Evolutionary conservation across 345 rosid species (phyloP), one percentile per base, ranked within the genome.

Genomic region (Erodium maritimum): DNA sequence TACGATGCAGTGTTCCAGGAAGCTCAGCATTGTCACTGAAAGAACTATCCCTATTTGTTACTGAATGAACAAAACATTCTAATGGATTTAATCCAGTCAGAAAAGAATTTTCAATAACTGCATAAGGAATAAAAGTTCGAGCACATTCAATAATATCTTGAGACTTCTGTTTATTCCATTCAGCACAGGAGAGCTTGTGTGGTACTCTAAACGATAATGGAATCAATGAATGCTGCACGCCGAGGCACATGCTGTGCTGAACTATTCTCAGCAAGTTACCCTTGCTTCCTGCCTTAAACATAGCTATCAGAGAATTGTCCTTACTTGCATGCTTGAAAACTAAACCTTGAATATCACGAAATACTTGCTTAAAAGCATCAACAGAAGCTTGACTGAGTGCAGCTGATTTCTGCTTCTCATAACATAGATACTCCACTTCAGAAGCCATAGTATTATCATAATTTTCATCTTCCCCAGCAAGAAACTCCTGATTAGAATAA

Each of bases 1-100:
- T 83, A 22, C 99, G 74, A 33, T 77, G 79, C 65, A 93, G 74
- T 1, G 97, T 77, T 64, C 97, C 99, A 1, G 99, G 99, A 48
- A 93, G 89, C 76, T 93, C 95, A 54, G 96, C 99, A 69, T 89
- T 89, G 62, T 87, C 99, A 56, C 97, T 77, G 23, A 93, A 93
- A 5, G 96, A 89, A 70, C 86, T 79, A 25, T 86, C 87, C 22
- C 99, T 77, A 59, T 78, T 82, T 16, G 90, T 87, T n/a, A 87
- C 90, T 0, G 97, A 93, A 71, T 93, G 95, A 67, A 79, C 82
- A 69, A 93, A 93, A 68, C 85, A 75, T 66, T 89, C 99, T 4
- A 77, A 16, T 5, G 97, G 99, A 73, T 87, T 93, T 67, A 89
- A 62, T 54, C 99, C 99, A 0, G 79, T 63, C 48, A 85, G 53